phyloP scores from a whole-genome alignment of 2,329 filamentous ascomycete species.

The Pseudogymnoascus sp. region DNA sequence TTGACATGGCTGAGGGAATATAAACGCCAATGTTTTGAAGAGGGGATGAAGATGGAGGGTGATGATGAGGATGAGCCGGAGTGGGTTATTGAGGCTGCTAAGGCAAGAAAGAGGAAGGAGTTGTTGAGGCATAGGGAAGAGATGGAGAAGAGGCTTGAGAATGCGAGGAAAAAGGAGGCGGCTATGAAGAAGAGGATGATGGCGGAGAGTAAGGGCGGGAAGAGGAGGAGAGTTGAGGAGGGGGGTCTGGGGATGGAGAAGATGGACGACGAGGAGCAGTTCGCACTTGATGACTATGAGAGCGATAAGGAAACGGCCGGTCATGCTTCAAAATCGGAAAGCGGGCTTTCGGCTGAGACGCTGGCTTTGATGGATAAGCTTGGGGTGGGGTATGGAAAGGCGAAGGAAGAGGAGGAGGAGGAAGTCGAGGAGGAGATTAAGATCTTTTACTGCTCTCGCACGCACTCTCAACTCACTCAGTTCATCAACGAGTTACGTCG shows the following conservation, averaged over 20 bases:
- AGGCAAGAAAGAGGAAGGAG: slow-evolving; percentile 44
- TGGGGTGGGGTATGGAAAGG: slow-evolving; percentile 27
- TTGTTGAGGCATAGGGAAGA: slow-evolving; percentile 48
- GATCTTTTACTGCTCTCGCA: slow-evolving; percentile 65
- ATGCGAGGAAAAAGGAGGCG: slow-evolving; percentile 48
- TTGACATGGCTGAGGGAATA: slow-evolving; percentile 64
- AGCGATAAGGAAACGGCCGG: slow-evolving; percentile 46
- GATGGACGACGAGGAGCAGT: slow-evolving; percentile 46
- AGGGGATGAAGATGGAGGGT: slow-evolving; percentile 17
- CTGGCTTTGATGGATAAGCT: slow-evolving; percentile 53
- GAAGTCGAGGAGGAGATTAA: slow-evolving; percentile 50
- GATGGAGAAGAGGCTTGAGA: slow-evolving; percentile 49
- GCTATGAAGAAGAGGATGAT: slow-evolving; percentile 39
- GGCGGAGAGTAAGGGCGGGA: slow-evolving; percentile 29
- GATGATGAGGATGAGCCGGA: slow-evolving; percentile 52
- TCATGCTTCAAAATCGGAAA: slow-evolving; percentile 19
- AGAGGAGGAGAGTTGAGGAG: slow-evolving; percentile 33
- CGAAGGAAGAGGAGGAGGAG: slow-evolving; percentile 35
- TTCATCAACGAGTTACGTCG: slow-evolving; percentile 59
- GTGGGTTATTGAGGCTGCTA: slow-evolving; percentile 59
- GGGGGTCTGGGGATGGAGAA: slow-evolving; percentile 35
- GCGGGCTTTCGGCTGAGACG: slow-evolving; percentile 51
- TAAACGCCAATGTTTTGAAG: slow-evolving; percentile 38
- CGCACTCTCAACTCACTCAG: slow-evolving; percentile 64
- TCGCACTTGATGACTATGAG: slow-evolving; percentile 59